Base-by-base conservation (phyloP, 768 basidiomycete genomes). In the Vishniacozyma victoriae region DNA sequence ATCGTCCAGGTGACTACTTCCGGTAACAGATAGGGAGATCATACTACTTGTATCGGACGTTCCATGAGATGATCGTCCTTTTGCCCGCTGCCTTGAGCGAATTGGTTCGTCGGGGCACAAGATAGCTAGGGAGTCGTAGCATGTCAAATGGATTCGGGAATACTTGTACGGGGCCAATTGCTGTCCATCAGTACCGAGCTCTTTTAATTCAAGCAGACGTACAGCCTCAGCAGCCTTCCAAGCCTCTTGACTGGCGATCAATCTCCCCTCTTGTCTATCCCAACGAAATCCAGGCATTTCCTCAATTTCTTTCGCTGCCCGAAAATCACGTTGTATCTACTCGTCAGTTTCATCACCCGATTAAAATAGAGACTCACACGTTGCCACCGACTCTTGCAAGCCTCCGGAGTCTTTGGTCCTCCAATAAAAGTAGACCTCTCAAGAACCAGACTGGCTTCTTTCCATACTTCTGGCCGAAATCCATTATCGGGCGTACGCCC, bases 351-450 rank as follows among this genome's bases (percentile, higher is more conserved):
- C 15, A 38, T 31, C 43, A 29, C n/a, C 13, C n/a, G 26, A 7
- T 7, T 16, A n/a, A 35, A 46, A 46, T 9, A 6, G 7, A 26
- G 2, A 45, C 57, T 53, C 39, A 62, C 60, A 37, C 62, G 31
- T 42, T 64, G 62, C 62, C 62, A 64, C 14, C 62, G 38, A 44
- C 57, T 56, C 46, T 64, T 64, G 42, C 62, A 64, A n/a, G 60
- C 62, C n/a, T 64, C 62, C 27, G 62, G 43, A 5, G 62, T 64
- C 44, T 64, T 64, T 3, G 62, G 62, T 23, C 62, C 62, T 7
- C 62, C 62, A 22, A 56, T 35, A 46, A 50, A 41, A 4, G 53
- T 50, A 19, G 27, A 46, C 7, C 50, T 31, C 24, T 59, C 48
- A 22, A 59, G 40, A 41, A 56, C 4, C 4, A 29, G 40, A 2